Percentiles rank a stretch among this genome's conserved stretches.
phyloP scores from a whole-genome alignment of 495 filamentous ascomycete species.

The Neurospora tetraspora region DNA sequence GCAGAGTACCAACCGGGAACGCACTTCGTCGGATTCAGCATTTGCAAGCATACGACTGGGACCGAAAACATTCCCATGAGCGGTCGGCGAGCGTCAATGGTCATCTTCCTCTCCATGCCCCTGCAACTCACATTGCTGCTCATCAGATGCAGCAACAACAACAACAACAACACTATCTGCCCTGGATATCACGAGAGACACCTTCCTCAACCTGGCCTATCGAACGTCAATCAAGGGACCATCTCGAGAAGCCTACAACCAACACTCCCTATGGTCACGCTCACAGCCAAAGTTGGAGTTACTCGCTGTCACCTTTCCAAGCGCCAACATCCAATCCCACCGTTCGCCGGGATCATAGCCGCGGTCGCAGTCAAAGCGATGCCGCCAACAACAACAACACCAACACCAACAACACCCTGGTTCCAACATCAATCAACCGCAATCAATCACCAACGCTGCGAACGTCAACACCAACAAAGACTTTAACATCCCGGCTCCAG shows the following conservation, averaged over 20 bases:
- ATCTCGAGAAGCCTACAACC: neutral
- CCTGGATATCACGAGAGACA: neutral
- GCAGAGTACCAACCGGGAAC: neutral
- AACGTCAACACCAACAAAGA: conserved; percentile 5
- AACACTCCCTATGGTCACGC: neutral
- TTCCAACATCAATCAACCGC: neutral
- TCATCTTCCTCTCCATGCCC: neutral
- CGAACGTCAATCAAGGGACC: neutral
- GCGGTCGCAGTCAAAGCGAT: neutral
- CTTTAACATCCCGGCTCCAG: neutral
- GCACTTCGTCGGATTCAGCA: neutral
- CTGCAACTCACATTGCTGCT: neutral
- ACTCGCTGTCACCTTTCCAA: neutral
- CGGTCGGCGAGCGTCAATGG: neutral
- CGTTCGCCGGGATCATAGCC: neutral
- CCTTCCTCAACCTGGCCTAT: neutral
- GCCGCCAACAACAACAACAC: neutral
- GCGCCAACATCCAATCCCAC: neutral
- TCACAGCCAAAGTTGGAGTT: neutral
- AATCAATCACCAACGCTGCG: conserved; percentile 1
- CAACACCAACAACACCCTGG: neutral
- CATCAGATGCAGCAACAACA: neutral
- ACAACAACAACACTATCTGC: neutral
- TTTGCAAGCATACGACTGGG: neutral
- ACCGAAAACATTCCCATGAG: neutral